These are phyloP conservation scores for Primulina eburnea DNA, from an alignment of 257 asterid species.

Conservation along the genomic window DNA sequence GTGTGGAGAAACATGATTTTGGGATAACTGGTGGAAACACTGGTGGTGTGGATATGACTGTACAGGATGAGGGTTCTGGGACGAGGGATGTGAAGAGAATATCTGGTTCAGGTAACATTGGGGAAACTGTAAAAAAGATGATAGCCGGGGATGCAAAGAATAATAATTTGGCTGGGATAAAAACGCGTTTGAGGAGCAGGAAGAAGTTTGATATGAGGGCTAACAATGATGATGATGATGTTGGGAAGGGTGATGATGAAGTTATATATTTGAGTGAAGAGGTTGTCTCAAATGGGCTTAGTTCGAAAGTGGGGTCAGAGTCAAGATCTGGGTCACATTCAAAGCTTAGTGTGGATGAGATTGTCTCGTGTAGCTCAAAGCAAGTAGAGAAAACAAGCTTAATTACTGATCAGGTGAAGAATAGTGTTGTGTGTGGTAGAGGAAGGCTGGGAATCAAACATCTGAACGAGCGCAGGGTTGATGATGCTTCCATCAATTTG, in stretches of 20 bases:
- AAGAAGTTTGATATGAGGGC: conserved; percentile 8
- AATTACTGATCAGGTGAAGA: not conserved
- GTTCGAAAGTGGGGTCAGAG: conserved; percentile 9
- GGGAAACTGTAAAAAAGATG: not conserved
- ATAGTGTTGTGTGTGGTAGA: not conserved
- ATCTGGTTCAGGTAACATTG: not conserved
- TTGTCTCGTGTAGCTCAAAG: not conserved
- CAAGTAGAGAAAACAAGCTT: not conserved
- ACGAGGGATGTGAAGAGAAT: not conserved
- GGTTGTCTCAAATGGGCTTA: conserved; percentile 22
- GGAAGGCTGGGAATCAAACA: conserved; percentile 12
- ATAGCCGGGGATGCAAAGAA: not conserved
- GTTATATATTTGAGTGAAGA: conserved; percentile 14
- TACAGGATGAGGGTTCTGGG: conserved; percentile 1
- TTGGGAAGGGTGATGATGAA: not conserved
- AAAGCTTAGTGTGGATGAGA: conserved; percentile 18
- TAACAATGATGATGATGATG: not conserved
- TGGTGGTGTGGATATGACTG: not conserved
- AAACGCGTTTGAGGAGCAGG: not conserved
- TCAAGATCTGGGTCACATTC: conserved; percentile 13
- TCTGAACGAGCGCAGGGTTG: not conserved
- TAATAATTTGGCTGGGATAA: not conserved
- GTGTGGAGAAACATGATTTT: conserved; percentile 6
- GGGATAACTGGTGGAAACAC: conserved; percentile 1
- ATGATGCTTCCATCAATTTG: not conserved